Percentiles rank a stretch among this genome's conserved stretches.
Evolutionary conservation across 345 rosid species (phyloP).

Genomic region (Pistacia vera): DNA sequence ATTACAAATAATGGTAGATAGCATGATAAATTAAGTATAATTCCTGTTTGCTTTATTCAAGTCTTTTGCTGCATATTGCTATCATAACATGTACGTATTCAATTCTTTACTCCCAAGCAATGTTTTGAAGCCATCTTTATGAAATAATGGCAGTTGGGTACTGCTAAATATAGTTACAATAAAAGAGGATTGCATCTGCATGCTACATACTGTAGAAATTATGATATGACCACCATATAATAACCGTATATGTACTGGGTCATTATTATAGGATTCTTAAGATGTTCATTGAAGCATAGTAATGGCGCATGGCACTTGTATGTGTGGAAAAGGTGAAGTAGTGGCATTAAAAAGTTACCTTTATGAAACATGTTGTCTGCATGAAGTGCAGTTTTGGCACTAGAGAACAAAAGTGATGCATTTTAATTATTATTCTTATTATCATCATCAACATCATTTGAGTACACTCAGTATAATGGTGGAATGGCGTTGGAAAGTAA

Average conservation of each 20-base stretch:
- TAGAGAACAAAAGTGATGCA: not conserved
- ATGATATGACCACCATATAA: not conserved
- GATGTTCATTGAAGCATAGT: slow-evolving; percentile 12
- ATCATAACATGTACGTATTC: no score
- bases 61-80: not conserved
- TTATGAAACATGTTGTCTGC: slow-evolving; percentile 8
- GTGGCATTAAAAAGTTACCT: slow-evolving; percentile 18
- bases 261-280: slow-evolving; percentile 1
- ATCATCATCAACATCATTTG: not conserved
- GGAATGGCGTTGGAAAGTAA: not conserved
- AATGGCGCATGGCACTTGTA: slow-evolving; percentile 23
- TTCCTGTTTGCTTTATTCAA: not conserved
- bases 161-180: not conserved
- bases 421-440: not conserved
- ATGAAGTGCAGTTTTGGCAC: slow-evolving; percentile 2
- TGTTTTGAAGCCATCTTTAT: not conserved
- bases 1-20: not conserved
- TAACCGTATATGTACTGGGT: not conserved
- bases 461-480: not conserved
- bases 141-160: not conserved
- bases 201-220: not conserved
- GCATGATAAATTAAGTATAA: not conserved
- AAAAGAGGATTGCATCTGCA: not conserved
- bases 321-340: slow-evolving; percentile 1
- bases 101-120: not conserved